Evolutionary conservation across 164 flowering plant species (phyloP).

Genomic region (Cinnamomum micranthum): DNA sequence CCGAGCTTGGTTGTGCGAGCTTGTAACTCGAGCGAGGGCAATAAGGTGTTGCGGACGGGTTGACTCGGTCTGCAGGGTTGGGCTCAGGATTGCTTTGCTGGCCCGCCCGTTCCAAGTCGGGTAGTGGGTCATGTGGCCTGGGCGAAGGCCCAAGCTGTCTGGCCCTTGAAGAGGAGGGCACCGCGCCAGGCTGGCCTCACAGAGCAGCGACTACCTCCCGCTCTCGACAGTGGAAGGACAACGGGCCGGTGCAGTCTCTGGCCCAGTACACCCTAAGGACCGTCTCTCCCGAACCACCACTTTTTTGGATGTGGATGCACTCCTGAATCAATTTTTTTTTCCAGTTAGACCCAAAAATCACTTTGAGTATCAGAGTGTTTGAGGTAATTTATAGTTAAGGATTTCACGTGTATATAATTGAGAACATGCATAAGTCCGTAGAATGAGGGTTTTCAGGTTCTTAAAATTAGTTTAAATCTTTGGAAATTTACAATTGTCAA

Average conservation of each 20-base stretch:
- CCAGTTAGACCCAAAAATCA: too few relatives aligned
- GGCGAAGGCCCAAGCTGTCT: neutral
- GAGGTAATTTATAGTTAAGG: too few relatives aligned
- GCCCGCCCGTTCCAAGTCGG: neutral
- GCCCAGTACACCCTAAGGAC: neutral
- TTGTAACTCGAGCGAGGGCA: neutral
- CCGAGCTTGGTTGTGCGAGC: neutral
- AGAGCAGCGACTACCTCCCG: neutral
- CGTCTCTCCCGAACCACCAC: neutral
- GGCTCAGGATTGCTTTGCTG: neutral
- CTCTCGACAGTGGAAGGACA: constrained; percentile 11
- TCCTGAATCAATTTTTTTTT: too few relatives aligned
- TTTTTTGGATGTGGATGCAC: neutral
- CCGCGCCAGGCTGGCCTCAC: too few relatives aligned
- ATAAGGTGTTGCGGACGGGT: neutral
- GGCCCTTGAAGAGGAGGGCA: neutral
- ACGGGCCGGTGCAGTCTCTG: neutral
- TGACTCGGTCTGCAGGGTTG: neutral
- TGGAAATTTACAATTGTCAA: too few relatives aligned
- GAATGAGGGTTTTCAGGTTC: too few relatives aligned
- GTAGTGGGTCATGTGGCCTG: neutral
- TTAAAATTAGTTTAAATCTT: too few relatives aligned
- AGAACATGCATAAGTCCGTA: too few relatives aligned
- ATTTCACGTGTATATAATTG: too few relatives aligned
- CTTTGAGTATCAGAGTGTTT: too few relatives aligned